A percentile compares a stretch with the other conserved stretches of the same genome.
Conservation (phyloP, 2,329 filamentous ascomycete species). For the Fusarium odoratissimum region DNA sequence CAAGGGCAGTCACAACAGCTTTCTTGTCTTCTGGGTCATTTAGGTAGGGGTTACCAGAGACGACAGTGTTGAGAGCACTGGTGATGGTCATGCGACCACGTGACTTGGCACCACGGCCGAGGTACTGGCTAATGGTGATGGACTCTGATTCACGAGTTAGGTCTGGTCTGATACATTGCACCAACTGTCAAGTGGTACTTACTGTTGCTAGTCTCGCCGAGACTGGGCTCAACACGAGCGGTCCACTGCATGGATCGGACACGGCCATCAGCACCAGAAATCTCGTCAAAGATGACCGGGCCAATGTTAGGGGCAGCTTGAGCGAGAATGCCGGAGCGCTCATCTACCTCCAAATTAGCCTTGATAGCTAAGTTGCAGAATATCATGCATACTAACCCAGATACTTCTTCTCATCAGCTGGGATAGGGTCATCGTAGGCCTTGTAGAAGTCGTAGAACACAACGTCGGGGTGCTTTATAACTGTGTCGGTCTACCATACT, state of each 20-base stretch:
- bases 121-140: slow-evolving; percentile 19
- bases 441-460: slow-evolving; percentile 18
- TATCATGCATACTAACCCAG: not conserved
- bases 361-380: accelerated
- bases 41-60: slow-evolving; percentile 12
- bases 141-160: not conserved
- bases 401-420: not conserved
- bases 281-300: slow-evolving; percentile 13
- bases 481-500: not conserved
- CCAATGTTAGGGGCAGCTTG: slow-evolving; percentile 20
- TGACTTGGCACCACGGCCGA: slow-evolving; percentile 16
- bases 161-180: not conserved
- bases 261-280: slow-evolving; percentile 5
- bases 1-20: slow-evolving; percentile 12
- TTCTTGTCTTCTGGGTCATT: slow-evolving; percentile 16
- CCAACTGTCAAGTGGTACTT: not conserved
- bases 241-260: slow-evolving; percentile 15
- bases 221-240: slow-evolving; percentile 11
- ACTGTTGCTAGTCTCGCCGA: slow-evolving; percentile 8
- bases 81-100: slow-evolving; percentile 18
- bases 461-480: slow-evolving; percentile 7
- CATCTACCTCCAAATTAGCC: not conserved
- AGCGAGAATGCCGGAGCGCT: slow-evolving; percentile 1
- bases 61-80: slow-evolving; percentile 16
- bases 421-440: not conserved